Conservation (phyloP, 192 early-diverging fungal species). For the Coemansia sp. region DNA sequence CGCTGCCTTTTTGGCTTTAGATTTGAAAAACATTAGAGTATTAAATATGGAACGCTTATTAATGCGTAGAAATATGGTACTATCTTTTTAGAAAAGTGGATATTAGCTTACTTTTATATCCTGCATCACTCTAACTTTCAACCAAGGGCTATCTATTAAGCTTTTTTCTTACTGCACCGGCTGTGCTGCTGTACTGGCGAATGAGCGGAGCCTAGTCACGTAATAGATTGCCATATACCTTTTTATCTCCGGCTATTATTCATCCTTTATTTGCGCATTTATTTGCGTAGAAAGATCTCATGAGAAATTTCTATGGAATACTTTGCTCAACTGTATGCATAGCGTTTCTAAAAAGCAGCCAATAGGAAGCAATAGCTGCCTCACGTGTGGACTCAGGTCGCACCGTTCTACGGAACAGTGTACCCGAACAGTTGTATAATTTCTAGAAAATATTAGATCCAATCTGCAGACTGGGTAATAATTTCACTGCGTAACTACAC, state of each 20-base stretch:
- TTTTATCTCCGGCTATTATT: no score
- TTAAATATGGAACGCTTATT: neutral
- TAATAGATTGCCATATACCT: conserved; percentile 1
- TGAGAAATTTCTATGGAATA: conserved; percentile 8
- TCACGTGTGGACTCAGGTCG: conserved; percentile 6
- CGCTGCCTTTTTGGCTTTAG: conserved; percentile 7
- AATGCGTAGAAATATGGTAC: conserved; percentile 2
- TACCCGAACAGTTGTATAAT: neutral
- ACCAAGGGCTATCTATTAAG: no score
- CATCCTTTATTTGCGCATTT: neutral
- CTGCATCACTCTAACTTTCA: no score
- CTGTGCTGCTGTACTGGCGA: neutral
- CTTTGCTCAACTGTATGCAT: conserved; percentile 2
- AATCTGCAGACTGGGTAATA: neutral
- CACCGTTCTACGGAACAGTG: neutral
- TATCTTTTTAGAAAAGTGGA: no score
- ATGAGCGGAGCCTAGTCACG: conserved; percentile 3
- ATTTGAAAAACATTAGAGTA: conserved; percentile 14
- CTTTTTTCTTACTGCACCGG: no score
- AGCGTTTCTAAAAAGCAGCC: neutral
- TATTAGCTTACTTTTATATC: no score
- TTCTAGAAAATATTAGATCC: neutral
- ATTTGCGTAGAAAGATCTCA: neutral
- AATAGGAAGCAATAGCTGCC: neutral
- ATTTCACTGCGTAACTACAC: neutral